Base-by-base conservation (phyloP, 1,139 yeast species). In the Saccharomyces hybrid region DNA sequence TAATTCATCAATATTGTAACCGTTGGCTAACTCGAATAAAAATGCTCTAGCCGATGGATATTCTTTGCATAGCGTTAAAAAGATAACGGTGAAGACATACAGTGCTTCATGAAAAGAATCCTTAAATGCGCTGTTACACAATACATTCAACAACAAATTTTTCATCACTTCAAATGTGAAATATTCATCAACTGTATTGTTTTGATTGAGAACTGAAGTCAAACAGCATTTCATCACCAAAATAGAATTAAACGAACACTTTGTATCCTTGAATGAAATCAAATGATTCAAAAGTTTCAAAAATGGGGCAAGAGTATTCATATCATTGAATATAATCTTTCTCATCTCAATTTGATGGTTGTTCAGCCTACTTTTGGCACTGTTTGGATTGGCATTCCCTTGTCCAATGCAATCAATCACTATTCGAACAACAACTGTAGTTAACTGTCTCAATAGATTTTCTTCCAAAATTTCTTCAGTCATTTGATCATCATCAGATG, bases 401-500 rank as follows among this genome's bases (percentile, higher is more conserved):
- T 90, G 97, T 9, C 96, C 95, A 31, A 88, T 88, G 54, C 90
- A 77, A 68, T 93, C 99, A 74, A 93, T 88, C 61, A 93, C 72
- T 64, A 91, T 77, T 57, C 98, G 75, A 47, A 88, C 96, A n/a
- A 88, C 90, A 5, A 95, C 90, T 1, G 96, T 96, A 0, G 98
- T 90, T 53, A 93, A 78, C 69, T 93, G 98, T 59, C 99, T 77
- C 59, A 93, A 75, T 77, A 93, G 79, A 69, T 93, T 96, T 68
- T 93, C 99, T 62, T 93, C 98, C 88, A 93, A 86, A 95, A 93
- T 93, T 68, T 93, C 99, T 65, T 91, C 97, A n/a, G 95, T 85
- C 63, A 95, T 76, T 16, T 89, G 85, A 55, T 85, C 95, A 62
- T 88, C 95, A 58, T 84, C 88, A 13, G 62, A 58, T 23, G 67